phyloP scores from a whole-genome alignment of 2,329 filamentous ascomycete species.

The Aspergillus pseudotamarii region DNA sequence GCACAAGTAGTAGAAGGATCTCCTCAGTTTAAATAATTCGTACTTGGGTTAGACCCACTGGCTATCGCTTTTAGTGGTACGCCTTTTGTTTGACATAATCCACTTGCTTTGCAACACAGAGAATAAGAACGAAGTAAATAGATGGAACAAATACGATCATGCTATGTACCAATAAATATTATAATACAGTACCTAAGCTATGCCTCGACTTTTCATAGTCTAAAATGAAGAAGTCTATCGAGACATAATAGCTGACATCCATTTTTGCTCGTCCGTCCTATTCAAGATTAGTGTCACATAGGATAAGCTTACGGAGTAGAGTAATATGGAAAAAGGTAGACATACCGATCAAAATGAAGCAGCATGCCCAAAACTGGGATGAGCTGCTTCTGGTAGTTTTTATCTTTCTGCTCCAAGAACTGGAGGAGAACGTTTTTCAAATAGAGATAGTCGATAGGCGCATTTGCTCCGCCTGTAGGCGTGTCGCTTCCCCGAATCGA shows the following conservation, averaged over 20 bases:
- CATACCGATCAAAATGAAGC: slow-evolving; percentile 66
- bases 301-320: too few species aligned
- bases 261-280: slow-evolving; percentile 80
- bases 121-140: slow-evolving; percentile 7
- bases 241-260: slow-evolving; percentile 72
- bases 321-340: slow-evolving; percentile 9
- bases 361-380: slow-evolving; percentile 68
- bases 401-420: slow-evolving; percentile 68
- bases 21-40: neutral
- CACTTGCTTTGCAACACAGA: neutral
- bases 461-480: slow-evolving; percentile 32
- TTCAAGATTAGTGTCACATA: slow-evolving; percentile 18
- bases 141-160: neutral
- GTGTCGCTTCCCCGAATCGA: slow-evolving; percentile 41
- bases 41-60: neutral
- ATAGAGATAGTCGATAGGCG: slow-evolving; percentile 62
- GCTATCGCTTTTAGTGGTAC: neutral
- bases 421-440: slow-evolving; percentile 68
- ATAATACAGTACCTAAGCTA: slow-evolving; percentile 1
- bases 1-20: too few species aligned
- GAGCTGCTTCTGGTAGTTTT: slow-evolving; percentile 68
- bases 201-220: neutral
- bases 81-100: neutral
- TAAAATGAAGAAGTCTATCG: slow-evolving; percentile 31
- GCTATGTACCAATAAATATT: slow-evolving; percentile 7